phyloP scores from a whole-genome alignment of 208 protist species.

The Naegleria fowleri region DNA sequence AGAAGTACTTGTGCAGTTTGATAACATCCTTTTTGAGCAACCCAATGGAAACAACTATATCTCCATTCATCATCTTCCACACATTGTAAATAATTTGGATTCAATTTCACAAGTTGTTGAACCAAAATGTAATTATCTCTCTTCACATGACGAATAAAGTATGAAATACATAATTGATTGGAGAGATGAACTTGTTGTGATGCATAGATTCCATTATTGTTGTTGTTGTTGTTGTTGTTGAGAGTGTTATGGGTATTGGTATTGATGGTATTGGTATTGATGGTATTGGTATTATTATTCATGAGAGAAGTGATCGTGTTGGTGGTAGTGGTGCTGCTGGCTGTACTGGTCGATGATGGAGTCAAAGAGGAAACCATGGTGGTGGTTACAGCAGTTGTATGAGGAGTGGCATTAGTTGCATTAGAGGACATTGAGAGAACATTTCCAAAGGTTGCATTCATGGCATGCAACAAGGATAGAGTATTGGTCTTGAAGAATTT shows the following conservation, averaged over 20 bases:
- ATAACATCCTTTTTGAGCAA: neutral
- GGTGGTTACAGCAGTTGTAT: too few species aligned
- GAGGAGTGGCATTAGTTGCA: too few species aligned
- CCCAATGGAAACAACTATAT: neutral
- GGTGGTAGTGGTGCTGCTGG: neutral
- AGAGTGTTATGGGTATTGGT: neutral
- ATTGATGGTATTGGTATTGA: neutral
- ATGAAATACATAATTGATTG: neutral
- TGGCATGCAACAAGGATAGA: neutral
- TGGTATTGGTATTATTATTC: neutral
- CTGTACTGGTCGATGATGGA: too few species aligned
- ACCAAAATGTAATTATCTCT: neutral
- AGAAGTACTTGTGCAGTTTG: neutral
- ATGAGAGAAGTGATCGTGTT: too few species aligned
- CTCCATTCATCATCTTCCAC: conserved; percentile 2
- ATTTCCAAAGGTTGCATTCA: too few species aligned
- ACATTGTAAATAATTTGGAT: neutral
- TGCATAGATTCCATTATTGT: neutral
- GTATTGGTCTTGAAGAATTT: neutral
- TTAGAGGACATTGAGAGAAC: too few species aligned
- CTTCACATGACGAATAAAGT: neutral
- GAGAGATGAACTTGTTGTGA: neutral
- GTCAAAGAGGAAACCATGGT: too few species aligned
- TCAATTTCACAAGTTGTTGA: neutral
- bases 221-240: too few species aligned